phyloP scores from a whole-genome alignment of 805 yeast genomes.

The Hanseniaspora nectarophila region DNA sequence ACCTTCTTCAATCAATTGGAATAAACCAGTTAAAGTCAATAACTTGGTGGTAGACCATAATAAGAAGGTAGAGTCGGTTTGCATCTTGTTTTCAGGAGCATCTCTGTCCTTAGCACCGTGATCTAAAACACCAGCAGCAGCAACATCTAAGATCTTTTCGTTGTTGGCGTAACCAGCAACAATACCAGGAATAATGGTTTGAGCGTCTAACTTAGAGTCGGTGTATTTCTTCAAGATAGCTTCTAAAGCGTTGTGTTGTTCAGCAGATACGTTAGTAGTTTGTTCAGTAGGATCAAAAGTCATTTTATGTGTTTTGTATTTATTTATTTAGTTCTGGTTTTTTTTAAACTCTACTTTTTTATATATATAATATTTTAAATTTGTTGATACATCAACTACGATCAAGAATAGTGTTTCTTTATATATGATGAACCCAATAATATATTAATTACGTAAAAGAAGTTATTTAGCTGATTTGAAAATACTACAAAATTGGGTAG shows the following conservation, averaged over 20 bases:
- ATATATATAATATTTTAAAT: too few relatives aligned
- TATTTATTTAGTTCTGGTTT: not conserved
- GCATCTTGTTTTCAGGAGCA: slow-evolving; percentile 7
- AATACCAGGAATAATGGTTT: slow-evolving; percentile 17
- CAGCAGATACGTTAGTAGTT: not conserved
- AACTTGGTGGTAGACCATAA: slow-evolving; percentile 29
- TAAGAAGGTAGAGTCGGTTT: slow-evolving; percentile 22
- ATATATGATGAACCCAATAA: too few relatives aligned
- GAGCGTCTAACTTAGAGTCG: not conserved
- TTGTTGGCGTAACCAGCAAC: slow-evolving; percentile 18
- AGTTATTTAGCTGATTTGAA: too few relatives aligned
- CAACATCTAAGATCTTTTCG: slow-evolving; percentile 17
- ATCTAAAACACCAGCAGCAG: slow-evolving; percentile 17
- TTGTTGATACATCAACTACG: too few relatives aligned
- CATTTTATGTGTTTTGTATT: not conserved
- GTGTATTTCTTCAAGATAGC: slow-evolving; percentile 17
- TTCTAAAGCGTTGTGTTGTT: slow-evolving; percentile 7
- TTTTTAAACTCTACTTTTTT: not conserved
- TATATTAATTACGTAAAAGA: too few relatives aligned
- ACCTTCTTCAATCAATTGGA: slow-evolving; percentile 28
- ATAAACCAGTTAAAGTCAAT: slow-evolving; percentile 25
- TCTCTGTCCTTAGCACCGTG: slow-evolving; percentile 8
- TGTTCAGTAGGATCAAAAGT: slow-evolving; percentile 8
- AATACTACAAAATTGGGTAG: too few relatives aligned
- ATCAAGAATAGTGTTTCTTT: too few relatives aligned